These are phyloP conservation scores for Nevesoporus exiguus DNA, from an alignment of 768 basidiomycete genomes.

Conservation along the genomic window DNA sequence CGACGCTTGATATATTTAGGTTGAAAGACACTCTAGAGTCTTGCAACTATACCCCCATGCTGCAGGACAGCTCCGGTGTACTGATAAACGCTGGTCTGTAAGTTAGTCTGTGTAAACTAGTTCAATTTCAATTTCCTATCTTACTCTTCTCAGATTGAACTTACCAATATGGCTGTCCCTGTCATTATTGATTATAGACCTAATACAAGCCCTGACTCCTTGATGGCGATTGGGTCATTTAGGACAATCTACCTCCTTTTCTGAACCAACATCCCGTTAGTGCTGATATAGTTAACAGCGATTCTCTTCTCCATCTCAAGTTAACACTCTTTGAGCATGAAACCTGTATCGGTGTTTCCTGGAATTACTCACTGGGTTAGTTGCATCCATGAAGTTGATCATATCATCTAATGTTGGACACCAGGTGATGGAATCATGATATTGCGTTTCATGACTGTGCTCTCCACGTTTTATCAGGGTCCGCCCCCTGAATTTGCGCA, in stretches of 20 bases:
- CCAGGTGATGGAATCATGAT: constrained; percentile 31
- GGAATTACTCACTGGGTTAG: constrained; percentile 35
- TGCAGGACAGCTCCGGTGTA: constrained; percentile 20
- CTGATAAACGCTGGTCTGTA: constrained; percentile 18
- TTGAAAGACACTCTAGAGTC: no score
- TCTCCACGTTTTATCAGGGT: constrained; percentile 32
- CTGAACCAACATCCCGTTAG: constrained; percentile 15
- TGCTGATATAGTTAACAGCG: constrained; percentile 16
- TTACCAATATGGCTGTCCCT: constrained; percentile 18
- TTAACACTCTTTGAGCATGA: constrained; percentile 22
- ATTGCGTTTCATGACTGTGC: constrained; percentile 26
- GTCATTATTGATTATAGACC: constrained; percentile 15
- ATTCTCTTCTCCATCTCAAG: constrained; percentile 27
- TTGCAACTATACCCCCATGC: constrained; percentile 5
- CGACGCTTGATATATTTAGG: constrained; percentile 11
- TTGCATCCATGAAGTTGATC: background rate
- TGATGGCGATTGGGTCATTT: constrained; percentile 26
- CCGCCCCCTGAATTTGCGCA: constrained; percentile 1
- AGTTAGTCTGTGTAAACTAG: background rate
- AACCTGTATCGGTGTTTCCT: constrained; percentile 33
- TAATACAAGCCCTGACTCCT: constrained; percentile 6
- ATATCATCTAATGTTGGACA: background rate
- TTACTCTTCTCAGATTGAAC: constrained; percentile 19
- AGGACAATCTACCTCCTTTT: constrained; percentile 20
- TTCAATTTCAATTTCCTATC: background rate